These are phyloP conservation scores for Paspalum notatum DNA, from an alignment of 176 grass and related monocot genomes.

Conservation along the genomic window DNA sequence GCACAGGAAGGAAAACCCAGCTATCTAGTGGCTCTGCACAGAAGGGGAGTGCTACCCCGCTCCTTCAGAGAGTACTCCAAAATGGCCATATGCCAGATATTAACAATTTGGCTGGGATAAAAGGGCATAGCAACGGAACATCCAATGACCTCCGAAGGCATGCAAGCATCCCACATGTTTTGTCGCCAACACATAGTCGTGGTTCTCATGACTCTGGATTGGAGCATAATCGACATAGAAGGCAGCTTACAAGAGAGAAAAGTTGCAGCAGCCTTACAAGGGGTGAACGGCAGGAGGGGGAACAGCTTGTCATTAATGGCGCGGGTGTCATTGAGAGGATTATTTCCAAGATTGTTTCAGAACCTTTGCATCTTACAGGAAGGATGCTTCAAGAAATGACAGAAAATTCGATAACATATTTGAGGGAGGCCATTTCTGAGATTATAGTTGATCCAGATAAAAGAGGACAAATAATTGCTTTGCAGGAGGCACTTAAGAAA, in stretches of 20 bases:
- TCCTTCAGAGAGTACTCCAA: slow-evolving; percentile 55
- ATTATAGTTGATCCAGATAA: slow-evolving; percentile 69
- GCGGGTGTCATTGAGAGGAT: slow-evolving; percentile 80
- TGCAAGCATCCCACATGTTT: slow-evolving; percentile 29
- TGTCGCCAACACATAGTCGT: slow-evolving; percentile 45
- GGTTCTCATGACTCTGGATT: slow-evolving; percentile 57
- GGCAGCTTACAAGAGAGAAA: slow-evolving; percentile 63
- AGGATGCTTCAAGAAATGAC: slow-evolving; percentile 99
- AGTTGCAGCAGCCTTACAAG: slow-evolving; percentile 64
- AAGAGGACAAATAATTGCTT: slow-evolving; percentile 60
- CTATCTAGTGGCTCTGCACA: slow-evolving; percentile 53
- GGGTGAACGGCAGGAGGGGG: slow-evolving; percentile 55
- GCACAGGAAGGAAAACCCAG: slow-evolving; percentile 56
- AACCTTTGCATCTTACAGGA: slow-evolving; percentile 78
- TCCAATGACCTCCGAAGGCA: slow-evolving; percentile 31
- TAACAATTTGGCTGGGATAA: slow-evolving; percentile 47
- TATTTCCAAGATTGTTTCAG: slow-evolving; percentile 79
- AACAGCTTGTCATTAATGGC: slow-evolving; percentile 68
- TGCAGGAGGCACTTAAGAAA: slow-evolving; percentile 76
- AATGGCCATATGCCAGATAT: slow-evolving; percentile 56
- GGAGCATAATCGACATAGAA: slow-evolving; percentile 62
- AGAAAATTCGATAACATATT: slow-evolving; percentile 73
- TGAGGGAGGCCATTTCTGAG: slow-evolving; percentile 91
- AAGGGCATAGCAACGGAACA: slow-evolving; percentile 42
- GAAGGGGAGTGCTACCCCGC: slow-evolving; percentile 42